These are phyloP conservation scores for Neurospora africana DNA, from an alignment of 495 filamentous ascomycete species.

Conservation along the genomic window DNA sequence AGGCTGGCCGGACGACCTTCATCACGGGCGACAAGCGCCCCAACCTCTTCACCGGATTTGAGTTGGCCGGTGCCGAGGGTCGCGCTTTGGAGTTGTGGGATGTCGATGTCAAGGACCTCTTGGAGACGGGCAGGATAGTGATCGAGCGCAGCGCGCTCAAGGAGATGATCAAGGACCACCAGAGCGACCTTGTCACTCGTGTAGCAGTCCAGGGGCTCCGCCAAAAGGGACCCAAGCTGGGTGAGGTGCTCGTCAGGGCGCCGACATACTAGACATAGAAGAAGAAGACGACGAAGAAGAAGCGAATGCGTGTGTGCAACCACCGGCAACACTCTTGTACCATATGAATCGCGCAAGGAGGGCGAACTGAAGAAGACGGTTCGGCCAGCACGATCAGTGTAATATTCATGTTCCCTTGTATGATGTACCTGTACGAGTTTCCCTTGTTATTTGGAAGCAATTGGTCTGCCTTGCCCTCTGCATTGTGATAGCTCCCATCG, in stretches of 20 bases:
- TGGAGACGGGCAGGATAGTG: slow-evolving; percentile 74
- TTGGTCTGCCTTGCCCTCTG: not conserved
- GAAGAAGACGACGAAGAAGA: not conserved
- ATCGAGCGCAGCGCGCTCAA: slow-evolving; percentile 77
- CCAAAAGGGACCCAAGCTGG: slow-evolving; percentile 9
- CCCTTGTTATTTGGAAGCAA: not conserved
- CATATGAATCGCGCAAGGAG: not conserved
- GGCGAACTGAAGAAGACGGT: not conserved
- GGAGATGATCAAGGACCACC: slow-evolving; percentile 61
- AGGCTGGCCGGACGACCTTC: slow-evolving; percentile 62
- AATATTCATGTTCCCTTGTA: not conserved
- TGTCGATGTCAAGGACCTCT: slow-evolving; percentile 86
- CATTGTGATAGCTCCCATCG: not conserved
- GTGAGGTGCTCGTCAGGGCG: slow-evolving; percentile 8
- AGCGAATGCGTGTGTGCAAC: not conserved
- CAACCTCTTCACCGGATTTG: slow-evolving; percentile 48
- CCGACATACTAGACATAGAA: not conserved
- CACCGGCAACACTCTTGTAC: not conserved
- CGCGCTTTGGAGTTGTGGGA: slow-evolving; percentile 56
- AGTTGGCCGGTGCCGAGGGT: slow-evolving; percentile 51
- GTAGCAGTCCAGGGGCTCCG: slow-evolving; percentile 24
- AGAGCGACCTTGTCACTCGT: slow-evolving; percentile 53
- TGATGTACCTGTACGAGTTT: not conserved
- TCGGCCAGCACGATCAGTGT: not conserved
- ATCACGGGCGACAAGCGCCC: slow-evolving; percentile 50